These are phyloP conservation scores for Coffea eugenioides DNA, from an alignment of 257 asterid genomes.

Conservation along the genomic window DNA sequence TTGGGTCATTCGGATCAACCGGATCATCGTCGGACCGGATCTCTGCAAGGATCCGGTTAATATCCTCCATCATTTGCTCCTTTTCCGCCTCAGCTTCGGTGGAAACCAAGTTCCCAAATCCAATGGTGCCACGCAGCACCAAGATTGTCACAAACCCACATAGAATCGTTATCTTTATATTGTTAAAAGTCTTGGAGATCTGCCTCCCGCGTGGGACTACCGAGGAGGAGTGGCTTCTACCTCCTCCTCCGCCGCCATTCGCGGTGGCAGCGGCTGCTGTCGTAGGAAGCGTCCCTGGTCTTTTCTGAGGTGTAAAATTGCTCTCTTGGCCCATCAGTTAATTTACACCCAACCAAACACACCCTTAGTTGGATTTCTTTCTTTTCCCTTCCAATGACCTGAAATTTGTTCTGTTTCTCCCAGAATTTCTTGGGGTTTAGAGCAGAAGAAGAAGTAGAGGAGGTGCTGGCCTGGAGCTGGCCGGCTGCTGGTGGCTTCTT, in stretches of 20 bases:
- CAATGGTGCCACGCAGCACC: slow-evolving; percentile 87
- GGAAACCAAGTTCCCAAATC: slow-evolving; percentile 63
- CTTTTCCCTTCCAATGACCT: neutral
- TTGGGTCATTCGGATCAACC: slow-evolving; percentile 34
- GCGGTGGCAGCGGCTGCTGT: slow-evolving; percentile 27
- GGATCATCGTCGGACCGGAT: slow-evolving; percentile 76
- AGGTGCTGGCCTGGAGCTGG: neutral
- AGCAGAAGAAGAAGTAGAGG: neutral
- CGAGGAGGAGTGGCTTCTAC: slow-evolving; percentile 42
- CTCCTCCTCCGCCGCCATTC: slow-evolving; percentile 46
- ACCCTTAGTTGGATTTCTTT: neutral
- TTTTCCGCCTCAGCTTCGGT: slow-evolving; percentile 62
- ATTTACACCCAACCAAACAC: too few relatives aligned
- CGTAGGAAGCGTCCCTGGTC: slow-evolving; percentile 52
- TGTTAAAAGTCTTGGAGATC: slow-evolving; percentile 74
- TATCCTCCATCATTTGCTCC: slow-evolving; percentile 61
- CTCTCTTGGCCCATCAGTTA: slow-evolving; percentile 58
- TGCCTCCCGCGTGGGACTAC: slow-evolving; percentile 62
- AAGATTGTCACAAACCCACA: slow-evolving; percentile 87
- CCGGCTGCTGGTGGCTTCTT: neutral
- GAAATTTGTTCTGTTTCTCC: neutral
- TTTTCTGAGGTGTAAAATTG: slow-evolving; percentile 62
- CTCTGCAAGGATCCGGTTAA: slow-evolving; percentile 68
- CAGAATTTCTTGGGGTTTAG: slow-evolving; percentile 1
- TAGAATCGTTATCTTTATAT: slow-evolving; percentile 68